Conservation (phyloP, 441 rosid genomes). For the Biscutella laevigata region DNA sequence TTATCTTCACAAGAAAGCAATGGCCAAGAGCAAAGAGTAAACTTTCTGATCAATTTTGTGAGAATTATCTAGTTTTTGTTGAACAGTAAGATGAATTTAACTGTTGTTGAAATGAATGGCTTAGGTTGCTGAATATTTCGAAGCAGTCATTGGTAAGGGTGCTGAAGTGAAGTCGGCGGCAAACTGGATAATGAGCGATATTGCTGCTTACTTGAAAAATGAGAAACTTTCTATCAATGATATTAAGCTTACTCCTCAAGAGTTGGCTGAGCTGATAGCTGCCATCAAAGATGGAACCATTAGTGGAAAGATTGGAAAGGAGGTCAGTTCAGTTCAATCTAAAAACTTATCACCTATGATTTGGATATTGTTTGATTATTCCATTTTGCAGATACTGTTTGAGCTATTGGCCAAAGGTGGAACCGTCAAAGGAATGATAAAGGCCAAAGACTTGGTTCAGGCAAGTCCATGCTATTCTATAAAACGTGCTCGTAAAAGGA, state of each 20-base stretch:
- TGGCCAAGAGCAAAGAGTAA: background rate
- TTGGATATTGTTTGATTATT: background rate
- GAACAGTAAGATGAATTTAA: background rate
- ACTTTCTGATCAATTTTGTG: constrained; percentile 1
- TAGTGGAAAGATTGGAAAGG: constrained; percentile 89
- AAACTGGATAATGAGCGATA: constrained; percentile 93
- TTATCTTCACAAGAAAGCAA: background rate
- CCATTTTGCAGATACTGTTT: constrained; percentile 52
- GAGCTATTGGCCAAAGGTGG: constrained; percentile 88
- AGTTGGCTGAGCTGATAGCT: constrained; percentile 80
- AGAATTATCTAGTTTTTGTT: background rate
- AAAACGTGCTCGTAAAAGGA: background rate
- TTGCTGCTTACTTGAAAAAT: constrained; percentile 80
- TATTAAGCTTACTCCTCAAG: constrained; percentile 59
- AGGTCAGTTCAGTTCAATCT: constrained; percentile 37
- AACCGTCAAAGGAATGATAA: constrained; percentile 71
- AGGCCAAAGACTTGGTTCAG: constrained; percentile 84
- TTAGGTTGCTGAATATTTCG: constrained; percentile 79
- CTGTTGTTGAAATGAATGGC: constrained; percentile 19
- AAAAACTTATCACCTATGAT: no score
- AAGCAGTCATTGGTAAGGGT: constrained; percentile 63
- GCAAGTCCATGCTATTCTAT: constrained; percentile 36
- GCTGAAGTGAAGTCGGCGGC: constrained; percentile 75
- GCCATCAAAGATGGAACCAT: constrained; percentile 76
- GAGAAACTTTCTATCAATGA: constrained; percentile 63